phyloP scores from a whole-genome alignment of 2,329 filamentous ascomycete genomes.

The Fusarium sp. region DNA sequence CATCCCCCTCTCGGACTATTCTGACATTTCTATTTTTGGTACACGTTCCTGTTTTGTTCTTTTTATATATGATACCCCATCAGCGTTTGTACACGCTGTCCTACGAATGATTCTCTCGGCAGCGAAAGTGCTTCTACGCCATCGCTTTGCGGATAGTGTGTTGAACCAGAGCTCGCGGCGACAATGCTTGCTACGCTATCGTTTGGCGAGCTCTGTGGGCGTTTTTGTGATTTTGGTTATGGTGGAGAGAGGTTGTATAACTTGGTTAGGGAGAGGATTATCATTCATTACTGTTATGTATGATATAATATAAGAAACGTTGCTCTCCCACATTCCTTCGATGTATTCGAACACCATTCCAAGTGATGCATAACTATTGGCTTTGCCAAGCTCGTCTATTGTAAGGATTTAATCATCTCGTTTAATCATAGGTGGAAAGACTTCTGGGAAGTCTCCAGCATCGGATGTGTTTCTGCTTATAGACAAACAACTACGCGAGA shows the following conservation, averaged over 20 bases:
- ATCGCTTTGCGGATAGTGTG: conserved; percentile 64
- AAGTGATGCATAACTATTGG: too few relatives aligned
- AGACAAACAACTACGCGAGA: neutral
- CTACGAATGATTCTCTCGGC: conserved; percentile 59
- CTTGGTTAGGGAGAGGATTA: conserved; percentile 2
- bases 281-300: neutral
- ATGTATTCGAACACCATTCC: too few relatives aligned
- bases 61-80: conserved; percentile 57
- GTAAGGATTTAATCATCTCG: neutral
- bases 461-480: neutral
- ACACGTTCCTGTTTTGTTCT: conserved; percentile 42
- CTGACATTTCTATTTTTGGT: conserved; percentile 32
- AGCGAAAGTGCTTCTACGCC: conserved; percentile 67
- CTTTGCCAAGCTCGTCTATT: neutral
- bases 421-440: neutral
- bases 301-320: conserved; percentile 16
- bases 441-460: neutral
- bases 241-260: neutral
- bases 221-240: conserved; percentile 44
- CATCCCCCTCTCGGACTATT: conserved; percentile 17
- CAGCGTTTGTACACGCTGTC: conserved; percentile 59
- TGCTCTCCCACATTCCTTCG: conserved; percentile 24
- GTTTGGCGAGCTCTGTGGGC: conserved; percentile 61
- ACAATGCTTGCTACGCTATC: conserved; percentile 68
- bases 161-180: conserved; percentile 61